Base-by-base conservation (phyloP, 306 rosid genomes). In the Malus asiatica region DNA sequence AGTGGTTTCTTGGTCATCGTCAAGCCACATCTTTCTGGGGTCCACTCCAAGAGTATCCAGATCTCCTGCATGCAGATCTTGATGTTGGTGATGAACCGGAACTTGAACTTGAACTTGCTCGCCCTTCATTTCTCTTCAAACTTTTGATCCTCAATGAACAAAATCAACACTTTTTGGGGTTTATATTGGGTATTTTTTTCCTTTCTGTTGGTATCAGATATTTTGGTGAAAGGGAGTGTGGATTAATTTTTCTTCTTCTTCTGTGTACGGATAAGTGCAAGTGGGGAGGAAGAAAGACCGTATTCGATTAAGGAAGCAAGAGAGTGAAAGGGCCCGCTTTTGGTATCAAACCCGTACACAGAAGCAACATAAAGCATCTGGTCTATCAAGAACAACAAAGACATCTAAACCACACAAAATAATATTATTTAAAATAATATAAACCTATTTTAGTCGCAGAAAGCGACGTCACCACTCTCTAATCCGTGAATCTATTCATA, bases 281-380 rank as follows among this genome's bases (percentile, higher is more conserved):
- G 7, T 74, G 66, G 59, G 77, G 73, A 11, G 27, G 33, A 65
- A 30, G 77, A 76, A 76, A 3, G 29, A 15, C 65, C 83, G 93
- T 82, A 68, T 66, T 73, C 53, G 60, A 85, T 84, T 87, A 85
- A 86, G 91, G 96, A 89, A 85, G 91, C 95, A 89, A 83, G 81
- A 82, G 62, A 66, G 57, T 27, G 69, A 30, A 82, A 86, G 90
- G 87, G 81, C 83, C 86, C 81, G 79, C 85, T 76, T 76, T 73
- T 71, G 68, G 80, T 71, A 72, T 84, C 86, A 81, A 84, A 83
- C 79, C 87, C 84, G 78, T 76, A 29, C 59, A 83, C 82, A 52
- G 84, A 84, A 83, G 89, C 96, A 92, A 88, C 98, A 95, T 75
- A 90, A 87, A 91, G 76, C 95, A 92, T 94, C 95, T 87, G 96